Conservation (phyloP, 2,329 filamentous ascomycete genomes). For the Fusarium continuum region DNA sequence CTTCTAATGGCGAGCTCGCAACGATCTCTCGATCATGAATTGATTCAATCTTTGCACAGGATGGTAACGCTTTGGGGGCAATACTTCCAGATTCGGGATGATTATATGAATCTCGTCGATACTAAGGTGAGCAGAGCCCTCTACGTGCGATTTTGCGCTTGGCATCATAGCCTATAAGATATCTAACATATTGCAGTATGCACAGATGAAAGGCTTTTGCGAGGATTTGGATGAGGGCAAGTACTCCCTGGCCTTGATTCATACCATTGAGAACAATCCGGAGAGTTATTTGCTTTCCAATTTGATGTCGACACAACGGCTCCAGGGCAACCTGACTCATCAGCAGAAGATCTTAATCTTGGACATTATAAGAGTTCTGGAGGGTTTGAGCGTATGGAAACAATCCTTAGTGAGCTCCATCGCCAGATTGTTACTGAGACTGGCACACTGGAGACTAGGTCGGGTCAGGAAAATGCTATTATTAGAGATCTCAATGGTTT, state of each 20-base stretch:
- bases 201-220: conserved; percentile 3
- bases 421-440: too few species aligned
- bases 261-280: background rate
- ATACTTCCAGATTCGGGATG: conserved; percentile 9
- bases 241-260: background rate
- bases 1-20: background rate
- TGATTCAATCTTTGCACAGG: background rate
- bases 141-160: too few species aligned
- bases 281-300: background rate
- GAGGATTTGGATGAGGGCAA: conserved; percentile 9
- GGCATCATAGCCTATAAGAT: background rate
- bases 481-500: too few species aligned
- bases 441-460: too few species aligned
- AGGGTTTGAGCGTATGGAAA: background rate
- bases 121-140: background rate
- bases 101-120: conserved; percentile 3
- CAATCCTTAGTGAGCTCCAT: background rate
- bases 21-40: background rate
- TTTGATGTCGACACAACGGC: background rate
- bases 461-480: too few species aligned
- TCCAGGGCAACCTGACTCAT: background rate
- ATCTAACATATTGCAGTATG: background rate
- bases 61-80: background rate
- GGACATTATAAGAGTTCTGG: background rate
- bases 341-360: background rate